phyloP scores from a whole-genome alignment of 2,329 filamentous ascomycete genomes.

The Clarireedia monteithiana region DNA sequence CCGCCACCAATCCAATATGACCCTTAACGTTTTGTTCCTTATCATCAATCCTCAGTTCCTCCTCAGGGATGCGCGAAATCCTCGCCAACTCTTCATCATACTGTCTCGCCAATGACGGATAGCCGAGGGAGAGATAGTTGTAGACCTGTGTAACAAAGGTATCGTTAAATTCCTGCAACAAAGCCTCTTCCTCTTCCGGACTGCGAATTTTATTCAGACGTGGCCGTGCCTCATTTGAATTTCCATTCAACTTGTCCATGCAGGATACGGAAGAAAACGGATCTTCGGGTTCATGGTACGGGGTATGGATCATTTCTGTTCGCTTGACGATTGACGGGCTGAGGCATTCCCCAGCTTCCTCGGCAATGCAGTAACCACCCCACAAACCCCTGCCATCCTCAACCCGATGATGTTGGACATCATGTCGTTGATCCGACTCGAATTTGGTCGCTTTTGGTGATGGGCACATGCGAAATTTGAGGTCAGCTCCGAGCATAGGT shows the following conservation, averaged over 20 bases:
- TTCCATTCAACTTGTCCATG: constrained; percentile 23
- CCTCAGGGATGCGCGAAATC: constrained; percentile 63
- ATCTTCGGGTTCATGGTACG: constrained; percentile 29
- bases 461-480: constrained; percentile 71
- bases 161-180: constrained; percentile 66
- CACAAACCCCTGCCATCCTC: constrained; percentile 62
- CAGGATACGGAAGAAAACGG: constrained; percentile 28
- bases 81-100: constrained; percentile 82
- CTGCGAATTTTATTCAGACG: constrained; percentile 22
- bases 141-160: constrained; percentile 90
- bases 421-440: constrained; percentile 63
- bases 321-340: constrained; percentile 26
- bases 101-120: constrained; percentile 72
- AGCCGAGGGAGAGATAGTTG: constrained; percentile 91
- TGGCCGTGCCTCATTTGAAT: constrained; percentile 22
- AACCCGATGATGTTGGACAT: constrained; percentile 45
- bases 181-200: constrained; percentile 26
- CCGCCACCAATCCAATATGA: constrained; percentile 58
- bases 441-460: constrained; percentile 82
- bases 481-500: constrained; percentile 80
- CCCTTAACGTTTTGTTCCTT: constrained; percentile 57
- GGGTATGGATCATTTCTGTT: constrained; percentile 31
- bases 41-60: constrained; percentile 67
- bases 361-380: constrained; percentile 59
- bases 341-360: constrained; percentile 30